Evolutionary conservation across 495 filamentous ascomycete species (phyloP), one percentile per base, ranked within the genome.

Genomic region (Podospora fimiseda): DNA sequence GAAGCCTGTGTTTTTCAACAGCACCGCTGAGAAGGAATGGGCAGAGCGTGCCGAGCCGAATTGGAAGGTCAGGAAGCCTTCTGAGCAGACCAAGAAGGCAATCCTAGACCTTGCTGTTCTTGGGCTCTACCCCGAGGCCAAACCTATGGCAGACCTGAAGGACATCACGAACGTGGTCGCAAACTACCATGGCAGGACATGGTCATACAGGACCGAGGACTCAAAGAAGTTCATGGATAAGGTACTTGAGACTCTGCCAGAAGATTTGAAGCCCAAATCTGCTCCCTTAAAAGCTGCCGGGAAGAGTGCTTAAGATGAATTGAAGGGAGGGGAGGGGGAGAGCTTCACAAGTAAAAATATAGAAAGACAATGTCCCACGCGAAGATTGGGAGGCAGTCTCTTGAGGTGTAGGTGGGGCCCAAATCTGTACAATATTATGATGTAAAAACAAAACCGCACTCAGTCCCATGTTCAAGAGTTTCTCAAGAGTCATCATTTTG

Each of bases 51-150:
- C 39, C 19, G 2, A 37, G 8, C 41, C 39, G 20, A 54, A 51
- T 8, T 21, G 63, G 22, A 53, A 55, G 16, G 19, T 64, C 2
- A 45, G 53, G 9, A 36, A 24, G 14, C 59, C 68, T 22, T 15
- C 52, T 27, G 52, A 44, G 13, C 60, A 57, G 50, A 66, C 65
- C 24, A 72, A 67, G 62, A 54, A 58, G 30, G 63, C 61, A 4
- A 62, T 78, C 9, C 20, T 74, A 7, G 69, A 77, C 40, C 51
- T 62, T 41, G 61, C 63, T 23, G 46, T 78, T 48, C 60, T 63
- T 18, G 76, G 76, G 30, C 64, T 65, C 39, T 76, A 80, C 57
- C 56, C 64, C 16, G 15, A 24, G 0, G 57, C 67, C 1, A 46
- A 57, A 51, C 63, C 60, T 37, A n/a, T n/a, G n/a, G 63, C 58